Evolutionary conservation across 2,329 filamentous ascomycete genomes (phyloP).

Genomic region (Aureobasidium sp.): DNA sequence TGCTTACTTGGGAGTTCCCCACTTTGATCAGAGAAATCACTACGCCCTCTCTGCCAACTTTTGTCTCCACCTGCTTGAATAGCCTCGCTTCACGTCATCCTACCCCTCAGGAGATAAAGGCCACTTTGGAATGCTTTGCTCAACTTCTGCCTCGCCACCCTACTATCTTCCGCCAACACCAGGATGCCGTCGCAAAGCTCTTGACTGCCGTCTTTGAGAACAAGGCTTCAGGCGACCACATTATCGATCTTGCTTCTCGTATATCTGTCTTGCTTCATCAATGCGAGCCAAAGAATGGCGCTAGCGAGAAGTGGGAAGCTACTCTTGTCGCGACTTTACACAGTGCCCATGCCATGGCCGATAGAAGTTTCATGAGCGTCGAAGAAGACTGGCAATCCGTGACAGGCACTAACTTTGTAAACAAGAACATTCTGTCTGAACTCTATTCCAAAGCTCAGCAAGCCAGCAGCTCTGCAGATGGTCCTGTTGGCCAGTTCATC

Average conservation of each 20-base stretch:
- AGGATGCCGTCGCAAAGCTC: slow-evolving; percentile 58
- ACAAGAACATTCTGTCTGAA: slow-evolving; percentile 7
- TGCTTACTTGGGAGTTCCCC: slow-evolving; percentile 72
- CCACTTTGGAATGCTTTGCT: slow-evolving; percentile 63
- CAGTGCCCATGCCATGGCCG: slow-evolving; percentile 62
- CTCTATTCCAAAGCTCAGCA: background rate
- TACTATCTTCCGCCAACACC: slow-evolving; percentile 72
- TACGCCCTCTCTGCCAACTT: slow-evolving; percentile 70
- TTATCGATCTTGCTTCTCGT: slow-evolving; percentile 11
- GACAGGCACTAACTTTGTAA: slow-evolving; percentile 19
- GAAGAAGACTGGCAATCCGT: slow-evolving; percentile 75
- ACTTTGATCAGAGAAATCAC: slow-evolving; percentile 82
- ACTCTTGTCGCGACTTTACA: slow-evolving; percentile 55
- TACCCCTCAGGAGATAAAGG: slow-evolving; percentile 44
- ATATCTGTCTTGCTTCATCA: slow-evolving; percentile 60
- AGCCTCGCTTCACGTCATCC: slow-evolving; percentile 42
- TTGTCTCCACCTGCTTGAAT: slow-evolving; percentile 66
- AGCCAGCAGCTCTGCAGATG: background rate
- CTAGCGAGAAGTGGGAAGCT: slow-evolving; percentile 71
- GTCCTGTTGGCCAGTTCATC: slow-evolving; percentile 34
- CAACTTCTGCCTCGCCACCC: slow-evolving; percentile 72
- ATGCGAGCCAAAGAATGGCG: slow-evolving; percentile 72
- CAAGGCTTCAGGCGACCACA: background rate
- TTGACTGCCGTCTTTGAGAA: slow-evolving; percentile 48
- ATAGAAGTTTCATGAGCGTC: slow-evolving; percentile 71